phyloP scores from a whole-genome alignment of 1,284 basidiomycete genomes.

The Chondrostereum purpureum region DNA sequence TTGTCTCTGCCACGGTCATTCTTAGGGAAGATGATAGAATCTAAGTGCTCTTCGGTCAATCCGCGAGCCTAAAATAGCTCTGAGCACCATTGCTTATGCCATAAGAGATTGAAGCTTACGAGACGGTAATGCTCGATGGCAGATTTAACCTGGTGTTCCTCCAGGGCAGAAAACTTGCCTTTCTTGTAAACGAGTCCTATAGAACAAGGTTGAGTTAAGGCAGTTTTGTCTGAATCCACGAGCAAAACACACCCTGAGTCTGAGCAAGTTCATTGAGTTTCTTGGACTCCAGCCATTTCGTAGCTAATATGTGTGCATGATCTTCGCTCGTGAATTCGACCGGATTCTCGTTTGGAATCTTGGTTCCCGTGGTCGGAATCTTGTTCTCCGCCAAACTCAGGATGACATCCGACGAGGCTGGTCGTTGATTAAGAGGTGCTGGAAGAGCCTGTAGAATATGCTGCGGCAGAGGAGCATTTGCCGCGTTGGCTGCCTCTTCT shows the following conservation, averaged over 20 bases:
- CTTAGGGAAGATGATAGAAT: conserved; percentile 60
- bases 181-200: conserved; percentile 76
- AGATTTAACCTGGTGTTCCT: conserved; percentile 55
- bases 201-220: background rate
- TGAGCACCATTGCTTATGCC: background rate
- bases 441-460: conserved; percentile 9
- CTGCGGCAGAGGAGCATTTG: conserved; percentile 25
- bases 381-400: conserved; percentile 19
- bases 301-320: conserved; percentile 51
- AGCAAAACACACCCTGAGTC: conserved; percentile 31
- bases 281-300: conserved; percentile 65
- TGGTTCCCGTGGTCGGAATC: conserved; percentile 15
- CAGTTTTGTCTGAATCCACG: conserved; percentile 3
- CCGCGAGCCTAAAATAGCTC: conserved; percentile 33
- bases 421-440: conserved; percentile 22
- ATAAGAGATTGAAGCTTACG: conserved; percentile 30
- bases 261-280: conserved; percentile 63
- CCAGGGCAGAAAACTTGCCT: conserved; percentile 75
- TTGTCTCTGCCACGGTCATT: conserved; percentile 51
- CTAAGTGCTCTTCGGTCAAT: conserved; percentile 46
- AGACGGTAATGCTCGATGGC: conserved; percentile 60
- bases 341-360: background rate
- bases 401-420: conserved; percentile 22
- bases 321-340: conserved; percentile 17
- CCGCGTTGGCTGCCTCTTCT: conserved; percentile 46